Base-by-base conservation (phyloP, 495 filamentous ascomycete species). In the Penicillium paxilli region DNA sequence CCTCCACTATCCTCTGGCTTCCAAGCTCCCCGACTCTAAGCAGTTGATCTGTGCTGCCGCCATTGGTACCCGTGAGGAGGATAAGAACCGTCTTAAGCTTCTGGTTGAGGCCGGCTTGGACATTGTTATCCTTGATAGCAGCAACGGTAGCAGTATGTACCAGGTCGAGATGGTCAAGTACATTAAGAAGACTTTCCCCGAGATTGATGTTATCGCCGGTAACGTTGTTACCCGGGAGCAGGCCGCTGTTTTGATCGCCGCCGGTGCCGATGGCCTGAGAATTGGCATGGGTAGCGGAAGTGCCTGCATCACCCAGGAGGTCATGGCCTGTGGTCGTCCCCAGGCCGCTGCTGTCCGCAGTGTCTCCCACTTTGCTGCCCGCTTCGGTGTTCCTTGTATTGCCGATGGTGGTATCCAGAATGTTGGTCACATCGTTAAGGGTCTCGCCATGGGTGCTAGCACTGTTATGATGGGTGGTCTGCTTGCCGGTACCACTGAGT, bases 401-500 rank as follows among this genome's bases (percentile, higher is more conserved):
- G 94, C 94, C 37, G 94, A 99, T 59, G 94, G 94, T 65, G 94
- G 94, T 71, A 86, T 99, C 62, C 95, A 99, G 73, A 99, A 99
- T 69, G 86, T 99, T 54, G 94, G 94, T 50, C 94, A 99, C 75
- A 96, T 99, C 56, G 95, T 98, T 71, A 99, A 99, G 80, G 94
- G 91, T 69, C 83, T 98, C 54, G 89, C 94, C 28, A 84, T 97
- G 52, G 94, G 94, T 56, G 94, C 94, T 41, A 90, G 89, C 14
- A 96, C 93, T 17, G 86, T 99, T 70, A 99, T 99, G 94, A 99
- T 99, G 94, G 94, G 94, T 55, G 94, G 94, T 70, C 83, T 99
- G 24, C 83, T 99, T 54, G 94, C 94, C 32, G 94, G 95, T 70
- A 98, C 94, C 44, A 96, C 95, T 44, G 94, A 99, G 75, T 96